Percentiles rank a stretch among this genome's conserved stretches.
Conservation (phyloP, 805 yeast species). For the Ogataea sp. region DNA sequence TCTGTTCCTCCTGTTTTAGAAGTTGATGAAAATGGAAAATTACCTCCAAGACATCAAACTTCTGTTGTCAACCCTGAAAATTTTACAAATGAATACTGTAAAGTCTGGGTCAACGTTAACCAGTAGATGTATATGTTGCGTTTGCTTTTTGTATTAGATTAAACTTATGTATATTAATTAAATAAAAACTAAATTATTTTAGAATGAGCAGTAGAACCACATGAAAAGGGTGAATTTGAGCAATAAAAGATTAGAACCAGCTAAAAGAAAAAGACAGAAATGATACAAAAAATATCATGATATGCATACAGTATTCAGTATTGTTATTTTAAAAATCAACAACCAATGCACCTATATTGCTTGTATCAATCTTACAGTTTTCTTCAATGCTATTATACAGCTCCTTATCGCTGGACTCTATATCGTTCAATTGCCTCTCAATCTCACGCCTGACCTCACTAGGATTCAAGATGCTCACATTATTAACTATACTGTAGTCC, state of each 20-base stretch:
- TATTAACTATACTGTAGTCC: background rate
- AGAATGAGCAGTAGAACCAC: background rate
- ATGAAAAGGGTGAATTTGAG: background rate
- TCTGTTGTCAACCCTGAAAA: slow-evolving; percentile 11
- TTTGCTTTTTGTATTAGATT: background rate
- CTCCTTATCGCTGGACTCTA: background rate
- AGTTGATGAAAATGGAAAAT: slow-evolving; percentile 11
- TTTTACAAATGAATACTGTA: slow-evolving; percentile 24
- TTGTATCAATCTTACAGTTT: slow-evolving; percentile 3
- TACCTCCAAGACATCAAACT: slow-evolving; percentile 11
- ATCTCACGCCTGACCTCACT: background rate
- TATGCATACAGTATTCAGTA: too few species aligned
- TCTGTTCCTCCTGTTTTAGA: slow-evolving; percentile 21
- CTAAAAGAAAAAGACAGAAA: background rate
- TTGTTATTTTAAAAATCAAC: slow-evolving; percentile 4
- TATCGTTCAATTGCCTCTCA: background rate
- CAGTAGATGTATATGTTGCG: slow-evolving; percentile 3
- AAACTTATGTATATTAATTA: background rate
- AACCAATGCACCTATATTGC: slow-evolving; percentile 5
- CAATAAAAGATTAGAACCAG: too few species aligned
- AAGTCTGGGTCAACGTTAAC: slow-evolving; percentile 33
- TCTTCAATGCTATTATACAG: slow-evolving; percentile 1
- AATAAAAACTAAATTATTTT: background rate
- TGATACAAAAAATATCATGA: too few species aligned
- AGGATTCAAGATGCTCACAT: background rate